Percentiles rank a stretch among this genome's conserved stretches.
These are phyloP conservation scores for Fusarium miscanthi DNA, from an alignment of 2,329 filamentous ascomycete species.

Conservation along the genomic window DNA sequence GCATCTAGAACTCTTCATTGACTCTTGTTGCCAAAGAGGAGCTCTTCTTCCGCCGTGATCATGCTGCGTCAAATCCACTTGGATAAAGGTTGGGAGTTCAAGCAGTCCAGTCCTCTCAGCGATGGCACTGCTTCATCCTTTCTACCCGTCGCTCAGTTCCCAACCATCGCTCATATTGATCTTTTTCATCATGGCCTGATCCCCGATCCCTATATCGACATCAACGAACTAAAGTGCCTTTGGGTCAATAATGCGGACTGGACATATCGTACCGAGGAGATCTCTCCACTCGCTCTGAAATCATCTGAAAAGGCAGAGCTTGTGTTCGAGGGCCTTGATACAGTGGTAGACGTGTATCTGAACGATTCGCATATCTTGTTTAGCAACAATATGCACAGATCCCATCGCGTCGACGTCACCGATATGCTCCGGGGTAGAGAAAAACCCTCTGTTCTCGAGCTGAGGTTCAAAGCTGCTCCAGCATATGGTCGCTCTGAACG, in stretches of 20 bases:
- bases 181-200: background rate
- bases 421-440: rapidly evolving
- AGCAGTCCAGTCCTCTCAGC: background rate
- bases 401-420: background rate
- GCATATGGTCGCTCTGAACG: slow-evolving; percentile 1
- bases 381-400: background rate
- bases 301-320: background rate
- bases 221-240: slow-evolving; percentile 5
- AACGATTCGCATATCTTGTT: background rate
- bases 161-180: slow-evolving; percentile 3
- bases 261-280: background rate
- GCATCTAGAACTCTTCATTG: background rate
- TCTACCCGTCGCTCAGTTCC: background rate
- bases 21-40: rapidly evolving
- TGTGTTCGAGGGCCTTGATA: slow-evolving; percentile 5
- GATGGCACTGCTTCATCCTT: background rate
- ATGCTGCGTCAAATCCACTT: background rate
- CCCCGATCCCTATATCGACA: background rate
- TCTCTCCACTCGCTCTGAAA: rapidly evolving
- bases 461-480: background rate
- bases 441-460: background rate
- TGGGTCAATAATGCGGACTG: slow-evolving; percentile 11
- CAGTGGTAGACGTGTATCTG: background rate
- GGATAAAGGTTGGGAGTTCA: background rate
- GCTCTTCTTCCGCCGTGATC: rapidly evolving